Percentiles rank a stretch among this genome's conserved stretches.
Evolutionary conservation across 768 basidiomycete species (phyloP).

Genomic region (Termitomyces titanicus): DNA sequence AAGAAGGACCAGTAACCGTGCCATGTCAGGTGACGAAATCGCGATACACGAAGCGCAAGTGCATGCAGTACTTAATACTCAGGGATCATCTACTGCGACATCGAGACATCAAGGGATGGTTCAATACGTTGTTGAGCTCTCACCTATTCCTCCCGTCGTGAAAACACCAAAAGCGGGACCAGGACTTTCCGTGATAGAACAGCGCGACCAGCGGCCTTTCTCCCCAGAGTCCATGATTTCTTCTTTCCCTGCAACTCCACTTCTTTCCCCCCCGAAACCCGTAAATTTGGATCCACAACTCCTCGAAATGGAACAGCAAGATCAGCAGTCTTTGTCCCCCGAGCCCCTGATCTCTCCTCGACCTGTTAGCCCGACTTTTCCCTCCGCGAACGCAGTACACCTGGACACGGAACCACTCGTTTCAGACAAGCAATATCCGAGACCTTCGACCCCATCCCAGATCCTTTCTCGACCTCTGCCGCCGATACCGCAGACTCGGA

Average conservation of each 20-base stretch:
- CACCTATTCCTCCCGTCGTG: not conserved
- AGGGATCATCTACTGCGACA: not conserved
- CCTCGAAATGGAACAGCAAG: not conserved
- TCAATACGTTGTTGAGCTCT: conserved; percentile 3
- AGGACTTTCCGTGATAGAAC: not conserved
- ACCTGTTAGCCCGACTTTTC: not conserved
- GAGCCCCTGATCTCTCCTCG: not conserved
- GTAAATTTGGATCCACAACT: too few relatives aligned
- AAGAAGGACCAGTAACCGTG: conserved; percentile 52
- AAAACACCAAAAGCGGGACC: not conserved
- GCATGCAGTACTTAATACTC: conserved; percentile 6
- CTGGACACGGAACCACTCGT: not conserved
- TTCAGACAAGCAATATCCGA: not conserved
- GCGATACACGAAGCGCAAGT: not conserved
- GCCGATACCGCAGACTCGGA: not conserved
- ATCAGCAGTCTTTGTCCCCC: not conserved
- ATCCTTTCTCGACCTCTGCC: not conserved
- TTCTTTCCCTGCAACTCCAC: not conserved
- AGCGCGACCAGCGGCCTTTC: not conserved
- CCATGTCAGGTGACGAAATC: conserved; percentile 29
- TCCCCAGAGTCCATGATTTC: not conserved
- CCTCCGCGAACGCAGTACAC: not conserved
- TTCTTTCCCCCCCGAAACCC: not conserved
- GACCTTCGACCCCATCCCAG: not conserved
- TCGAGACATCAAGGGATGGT: not conserved